These are phyloP conservation scores for Avicennia marina DNA, from an alignment of 257 asterid genomes.

Conservation along the genomic window DNA sequence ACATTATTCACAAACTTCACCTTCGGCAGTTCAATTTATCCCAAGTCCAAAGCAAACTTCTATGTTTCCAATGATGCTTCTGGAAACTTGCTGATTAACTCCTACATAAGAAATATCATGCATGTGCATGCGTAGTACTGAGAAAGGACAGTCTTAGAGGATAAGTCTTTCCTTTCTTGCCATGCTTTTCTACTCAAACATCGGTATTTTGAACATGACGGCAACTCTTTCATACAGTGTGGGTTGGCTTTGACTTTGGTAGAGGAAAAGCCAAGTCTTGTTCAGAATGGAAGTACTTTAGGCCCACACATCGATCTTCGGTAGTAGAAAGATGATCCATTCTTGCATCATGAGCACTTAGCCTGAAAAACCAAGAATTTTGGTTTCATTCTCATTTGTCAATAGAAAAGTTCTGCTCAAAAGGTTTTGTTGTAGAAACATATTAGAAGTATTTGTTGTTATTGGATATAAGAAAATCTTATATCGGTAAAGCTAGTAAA, in stretches of 20 bases:
- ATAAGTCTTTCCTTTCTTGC: not conserved
- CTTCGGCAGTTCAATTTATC: not conserved
- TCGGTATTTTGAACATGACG: slow-evolving; percentile 27
- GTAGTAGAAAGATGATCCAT: not conserved
- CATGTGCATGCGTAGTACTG: not conserved
- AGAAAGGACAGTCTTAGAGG: not conserved
- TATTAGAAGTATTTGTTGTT: no score
- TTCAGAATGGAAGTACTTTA: not conserved
- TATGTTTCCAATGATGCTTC: not conserved
- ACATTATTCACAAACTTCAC: slow-evolving; percentile 10
- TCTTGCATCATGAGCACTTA: slow-evolving; percentile 2
- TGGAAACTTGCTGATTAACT: not conserved
- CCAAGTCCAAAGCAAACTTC: not conserved
- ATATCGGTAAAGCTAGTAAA: not conserved
- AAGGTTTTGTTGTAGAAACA: no score
- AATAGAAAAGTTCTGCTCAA: not conserved
- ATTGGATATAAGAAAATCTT: not conserved
- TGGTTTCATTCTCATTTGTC: not conserved
- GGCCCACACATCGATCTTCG: slow-evolving; percentile 16
- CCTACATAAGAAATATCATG: not conserved
- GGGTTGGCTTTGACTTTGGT: slow-evolving; percentile 22
- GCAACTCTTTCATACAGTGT: slow-evolving; percentile 30
- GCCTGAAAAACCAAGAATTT: slow-evolving; percentile 14
- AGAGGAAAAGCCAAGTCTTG: slow-evolving; percentile 18
- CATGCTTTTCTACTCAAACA: not conserved